These are phyloP conservation scores for Claviceps arundinis DNA, from an alignment of 2,329 filamentous ascomycete genomes.

Conservation along the genomic window DNA sequence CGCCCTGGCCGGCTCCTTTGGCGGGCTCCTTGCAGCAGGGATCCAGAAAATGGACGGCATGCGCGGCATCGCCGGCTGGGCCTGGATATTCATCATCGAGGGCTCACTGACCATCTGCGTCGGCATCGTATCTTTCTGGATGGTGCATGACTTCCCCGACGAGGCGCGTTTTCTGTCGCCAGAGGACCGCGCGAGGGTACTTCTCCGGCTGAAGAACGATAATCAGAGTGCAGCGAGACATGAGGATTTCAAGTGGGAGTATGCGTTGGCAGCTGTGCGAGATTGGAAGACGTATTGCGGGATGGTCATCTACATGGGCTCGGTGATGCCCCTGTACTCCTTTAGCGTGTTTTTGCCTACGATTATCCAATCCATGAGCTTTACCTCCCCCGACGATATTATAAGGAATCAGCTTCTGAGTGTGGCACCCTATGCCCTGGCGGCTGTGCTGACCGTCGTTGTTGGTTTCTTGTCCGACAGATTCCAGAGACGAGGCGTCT, in stretches of 20 bases:
- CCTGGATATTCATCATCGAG: conserved; percentile 57
- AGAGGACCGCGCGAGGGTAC: conserved; percentile 56
- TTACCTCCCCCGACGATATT: conserved; percentile 18
- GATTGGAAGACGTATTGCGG: conserved; percentile 78
- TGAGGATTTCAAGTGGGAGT: conserved; percentile 60
- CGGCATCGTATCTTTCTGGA: conserved; percentile 57
- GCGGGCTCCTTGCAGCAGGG: conserved; percentile 58
- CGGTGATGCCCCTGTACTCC: conserved; percentile 57
- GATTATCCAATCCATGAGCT: conserved; percentile 49
- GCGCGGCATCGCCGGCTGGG: conserved; percentile 42
- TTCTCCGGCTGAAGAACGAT: conserved; percentile 57
- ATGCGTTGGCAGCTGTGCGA: conserved; percentile 57
- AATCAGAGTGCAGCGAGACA: conserved; percentile 62
- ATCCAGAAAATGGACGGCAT: conserved; percentile 58
- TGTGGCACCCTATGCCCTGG: conserved; percentile 29
- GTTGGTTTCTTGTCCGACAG: conserved; percentile 61
- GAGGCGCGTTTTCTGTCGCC: conserved; percentile 59
- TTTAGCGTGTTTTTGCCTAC: conserved; percentile 70
- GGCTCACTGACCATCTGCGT: conserved; percentile 58
- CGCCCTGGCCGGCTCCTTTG: conserved; percentile 65
- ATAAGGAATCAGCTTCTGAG: conserved; percentile 31
- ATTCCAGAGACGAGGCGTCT: conserved; percentile 58
- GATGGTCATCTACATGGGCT: conserved; percentile 68
- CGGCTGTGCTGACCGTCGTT: conserved; percentile 22
- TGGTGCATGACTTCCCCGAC: conserved; percentile 73